These are phyloP conservation scores for Stenogyne calaminthoides DNA, from an alignment of 305 asterid species.

Conservation along the genomic window DNA sequence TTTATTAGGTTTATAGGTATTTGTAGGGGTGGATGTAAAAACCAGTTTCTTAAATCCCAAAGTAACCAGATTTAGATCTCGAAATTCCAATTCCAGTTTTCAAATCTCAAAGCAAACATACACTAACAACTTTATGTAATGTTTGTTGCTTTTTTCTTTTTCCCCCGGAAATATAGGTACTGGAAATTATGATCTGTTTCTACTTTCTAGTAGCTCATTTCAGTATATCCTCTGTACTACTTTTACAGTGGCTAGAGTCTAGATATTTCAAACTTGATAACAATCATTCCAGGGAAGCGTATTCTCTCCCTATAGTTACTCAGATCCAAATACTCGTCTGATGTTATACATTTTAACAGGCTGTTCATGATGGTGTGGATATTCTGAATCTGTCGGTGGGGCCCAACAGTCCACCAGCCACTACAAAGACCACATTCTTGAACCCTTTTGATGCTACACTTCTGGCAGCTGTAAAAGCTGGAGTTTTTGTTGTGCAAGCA, in stretches of 20 bases:
- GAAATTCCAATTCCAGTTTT: no score
- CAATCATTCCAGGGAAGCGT: not conserved
- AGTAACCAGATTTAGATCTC: no score
- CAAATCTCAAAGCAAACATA: no score
- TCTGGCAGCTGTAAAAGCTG: constrained; percentile 96
- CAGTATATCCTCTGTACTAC: not conserved
- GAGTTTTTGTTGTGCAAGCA: constrained; percentile 95
- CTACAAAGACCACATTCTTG: constrained; percentile 88
- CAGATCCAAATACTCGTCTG: not conserved
- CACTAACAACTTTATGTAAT: not conserved
- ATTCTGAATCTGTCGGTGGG: constrained; percentile 96
- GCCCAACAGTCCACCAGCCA: constrained; percentile 94
- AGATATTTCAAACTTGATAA: not conserved
- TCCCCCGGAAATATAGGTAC: not conserved
- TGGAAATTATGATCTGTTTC: not conserved
- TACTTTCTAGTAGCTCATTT: not conserved
- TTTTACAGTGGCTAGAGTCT: not conserved
- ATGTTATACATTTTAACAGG: constrained; percentile 51
- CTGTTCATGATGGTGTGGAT: constrained; percentile 98
- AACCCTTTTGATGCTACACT: constrained; percentile 96
- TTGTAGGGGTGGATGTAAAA: no score
- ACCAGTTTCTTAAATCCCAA: no score
- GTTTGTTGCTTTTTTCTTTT: not conserved
- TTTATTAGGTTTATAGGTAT: no score
- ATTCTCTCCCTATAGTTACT: not conserved